Conservation (phyloP, 352 stramenopile genomes). For the Phytophthora agathidicida region DNA sequence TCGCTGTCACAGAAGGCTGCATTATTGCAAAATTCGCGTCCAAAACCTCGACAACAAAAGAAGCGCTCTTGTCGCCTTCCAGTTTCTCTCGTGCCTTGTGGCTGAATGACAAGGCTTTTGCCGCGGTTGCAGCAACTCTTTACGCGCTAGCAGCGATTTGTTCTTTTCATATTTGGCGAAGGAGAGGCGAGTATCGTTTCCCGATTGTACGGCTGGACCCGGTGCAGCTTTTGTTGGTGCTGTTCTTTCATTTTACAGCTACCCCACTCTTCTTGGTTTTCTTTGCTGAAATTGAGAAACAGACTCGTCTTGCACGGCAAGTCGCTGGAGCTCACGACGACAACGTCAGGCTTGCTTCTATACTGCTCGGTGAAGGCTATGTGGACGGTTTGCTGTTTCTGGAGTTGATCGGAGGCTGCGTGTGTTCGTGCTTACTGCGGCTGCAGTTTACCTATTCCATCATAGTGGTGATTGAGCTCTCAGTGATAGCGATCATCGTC, state of each 20-base stretch:
- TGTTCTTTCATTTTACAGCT: conserved; percentile 53
- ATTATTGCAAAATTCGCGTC: conserved; percentile 14
- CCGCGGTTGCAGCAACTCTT: conserved; percentile 26
- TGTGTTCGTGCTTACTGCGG: conserved; percentile 50
- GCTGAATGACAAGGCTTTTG: conserved; percentile 32
- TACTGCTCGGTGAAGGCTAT: conserved; percentile 43
- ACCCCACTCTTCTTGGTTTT: conserved; percentile 42
- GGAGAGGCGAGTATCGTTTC: conserved; percentile 41
- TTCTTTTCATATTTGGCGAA: conserved; percentile 33
- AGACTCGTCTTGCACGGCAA: conserved; percentile 24
- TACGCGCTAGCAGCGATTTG: conserved; percentile 35
- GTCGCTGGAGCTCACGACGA: conserved; percentile 16
- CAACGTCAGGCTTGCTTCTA: conserved; percentile 12
- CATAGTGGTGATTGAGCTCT: conserved; percentile 46
- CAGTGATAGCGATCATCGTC: conserved; percentile 34
- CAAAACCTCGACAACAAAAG: not conserved
- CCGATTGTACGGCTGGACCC: conserved; percentile 37
- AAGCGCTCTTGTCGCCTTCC: not conserved
- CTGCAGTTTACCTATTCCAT: conserved; percentile 65
- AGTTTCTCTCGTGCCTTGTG: conserved; percentile 22
- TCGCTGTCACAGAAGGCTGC: conserved; percentile 25
- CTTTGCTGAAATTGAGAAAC: conserved; percentile 42
- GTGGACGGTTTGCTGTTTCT: conserved; percentile 55
- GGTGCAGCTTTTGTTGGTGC: conserved; percentile 48
- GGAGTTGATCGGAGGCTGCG: conserved; percentile 40